A percentile compares a stretch with the other conserved stretches of the same genome.
Evolutionary conservation across 2,329 filamentous ascomycete species (phyloP).

Genomic region (Cryoendolithus antarcticus): DNA sequence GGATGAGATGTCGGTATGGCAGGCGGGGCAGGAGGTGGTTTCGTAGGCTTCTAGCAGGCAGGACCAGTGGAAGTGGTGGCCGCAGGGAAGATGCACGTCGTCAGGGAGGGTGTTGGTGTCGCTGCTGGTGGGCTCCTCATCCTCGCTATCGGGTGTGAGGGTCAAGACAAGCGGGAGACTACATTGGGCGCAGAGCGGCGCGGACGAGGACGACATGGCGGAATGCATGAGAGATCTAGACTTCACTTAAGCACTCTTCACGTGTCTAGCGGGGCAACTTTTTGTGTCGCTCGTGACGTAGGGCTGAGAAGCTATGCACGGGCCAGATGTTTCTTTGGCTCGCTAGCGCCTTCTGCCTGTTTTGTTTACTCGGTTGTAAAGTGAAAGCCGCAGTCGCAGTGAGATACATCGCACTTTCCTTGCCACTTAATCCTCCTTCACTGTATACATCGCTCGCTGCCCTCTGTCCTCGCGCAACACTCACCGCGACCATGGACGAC

Average conservation of each 20-base stretch:
- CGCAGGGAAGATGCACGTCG: conserved; percentile 57
- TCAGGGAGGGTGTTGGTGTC: conserved; percentile 30
- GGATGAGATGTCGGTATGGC: conserved; percentile 43
- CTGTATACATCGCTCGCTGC: neutral
- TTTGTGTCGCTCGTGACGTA: too few species aligned
- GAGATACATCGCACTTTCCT: too few species aligned
- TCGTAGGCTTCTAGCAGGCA: conserved; percentile 60
- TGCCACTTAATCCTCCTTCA: too few species aligned
- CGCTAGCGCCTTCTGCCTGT: too few species aligned
- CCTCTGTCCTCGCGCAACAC: neutral
- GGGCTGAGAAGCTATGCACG: too few species aligned
- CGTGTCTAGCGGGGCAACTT: too few species aligned
- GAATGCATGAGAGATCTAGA: too few species aligned
- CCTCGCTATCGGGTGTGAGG: conserved; percentile 26
- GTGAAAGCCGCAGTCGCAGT: too few species aligned
- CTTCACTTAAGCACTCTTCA: too few species aligned
- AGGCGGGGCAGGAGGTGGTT: conserved; percentile 51
- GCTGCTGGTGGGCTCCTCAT: conserved; percentile 19
- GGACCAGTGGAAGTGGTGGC: conserved; percentile 77
- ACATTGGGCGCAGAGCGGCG: conserved; percentile 31
- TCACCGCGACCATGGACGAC: conserved; percentile 37
- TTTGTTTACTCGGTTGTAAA: too few species aligned
- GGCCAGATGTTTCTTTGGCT: too few species aligned
- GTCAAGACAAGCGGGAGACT: conserved; percentile 32
- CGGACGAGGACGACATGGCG: conserved; percentile 4